Conservation (phyloP, 2,329 filamentous ascomycete genomes). For the Orbilia javanica region DNA sequence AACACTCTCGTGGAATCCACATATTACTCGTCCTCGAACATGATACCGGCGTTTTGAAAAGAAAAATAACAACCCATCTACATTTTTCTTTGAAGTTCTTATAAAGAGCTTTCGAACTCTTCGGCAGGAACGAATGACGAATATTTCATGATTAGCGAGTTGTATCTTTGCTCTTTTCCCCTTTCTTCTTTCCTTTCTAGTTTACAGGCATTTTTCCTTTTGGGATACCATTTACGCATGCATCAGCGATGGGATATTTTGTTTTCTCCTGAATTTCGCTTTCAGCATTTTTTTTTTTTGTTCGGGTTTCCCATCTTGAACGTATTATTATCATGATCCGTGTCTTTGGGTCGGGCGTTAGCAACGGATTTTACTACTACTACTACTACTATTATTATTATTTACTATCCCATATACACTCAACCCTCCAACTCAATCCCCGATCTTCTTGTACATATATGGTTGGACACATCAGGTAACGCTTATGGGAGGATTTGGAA, state of each 20-base stretch:
- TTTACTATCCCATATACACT: conserved; percentile 4
- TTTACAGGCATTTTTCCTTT: background rate
- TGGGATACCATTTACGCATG: conserved; percentile 21
- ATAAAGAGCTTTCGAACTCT: conserved; percentile 3
- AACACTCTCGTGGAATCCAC: conserved; percentile 16
- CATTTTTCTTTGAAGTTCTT: background rate
- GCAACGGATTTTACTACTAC: background rate
- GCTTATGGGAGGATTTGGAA: conserved; percentile 17
- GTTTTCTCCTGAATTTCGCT: conserved; percentile 7
- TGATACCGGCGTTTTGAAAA: conserved; percentile 51
- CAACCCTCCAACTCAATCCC: background rate
- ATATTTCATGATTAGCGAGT: conserved; percentile 49
- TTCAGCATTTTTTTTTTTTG: too few relatives aligned
- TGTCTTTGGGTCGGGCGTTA: conserved; percentile 14
- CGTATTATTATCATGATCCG: background rate
- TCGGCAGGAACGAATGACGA: conserved; percentile 56
- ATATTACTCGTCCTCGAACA: conserved; percentile 51
- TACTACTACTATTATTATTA: background rate
- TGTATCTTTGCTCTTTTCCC: background rate
- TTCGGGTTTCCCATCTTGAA: background rate
- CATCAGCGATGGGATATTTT: conserved; percentile 27
- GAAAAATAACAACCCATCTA: background rate
- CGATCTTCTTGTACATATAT: conserved; percentile 13
- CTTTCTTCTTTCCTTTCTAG: background rate
- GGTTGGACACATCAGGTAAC: conserved; percentile 20